Conservation (phyloP, 1,139 yeast species). For the Pichia cactophila region DNA sequence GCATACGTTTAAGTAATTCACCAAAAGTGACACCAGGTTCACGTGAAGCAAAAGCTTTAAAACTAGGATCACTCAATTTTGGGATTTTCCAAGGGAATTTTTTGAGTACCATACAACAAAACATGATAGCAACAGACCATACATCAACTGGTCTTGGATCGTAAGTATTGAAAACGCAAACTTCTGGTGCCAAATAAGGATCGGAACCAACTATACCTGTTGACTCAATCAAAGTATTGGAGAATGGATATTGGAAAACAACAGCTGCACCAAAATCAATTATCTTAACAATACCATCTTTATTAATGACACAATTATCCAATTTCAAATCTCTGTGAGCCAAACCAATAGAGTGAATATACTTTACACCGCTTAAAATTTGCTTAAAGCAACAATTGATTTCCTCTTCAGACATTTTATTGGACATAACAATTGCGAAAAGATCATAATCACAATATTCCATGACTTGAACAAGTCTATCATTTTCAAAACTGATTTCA, state of each 20-base stretch:
- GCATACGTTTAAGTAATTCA: slow-evolving; percentile 28
- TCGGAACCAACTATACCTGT: slow-evolving; percentile 97
- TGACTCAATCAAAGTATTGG: slow-evolving; percentile 66
- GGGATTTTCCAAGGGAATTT: slow-evolving; percentile 98
- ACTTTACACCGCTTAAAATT: slow-evolving; percentile 72
- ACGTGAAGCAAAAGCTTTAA: slow-evolving; percentile 54
- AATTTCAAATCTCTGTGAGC: slow-evolving; percentile 94
- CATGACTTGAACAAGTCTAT: slow-evolving; percentile 89
- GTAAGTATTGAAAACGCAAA: slow-evolving; percentile 62
- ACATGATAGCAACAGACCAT: slow-evolving; percentile 93
- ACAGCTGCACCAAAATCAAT: slow-evolving; percentile 97
- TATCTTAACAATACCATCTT: slow-evolving; percentile 78
- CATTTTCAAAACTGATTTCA: slow-evolving; percentile 83
- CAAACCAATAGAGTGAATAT: slow-evolving; percentile 79
- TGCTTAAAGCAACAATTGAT: slow-evolving; percentile 88
- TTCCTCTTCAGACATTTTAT: slow-evolving; percentile 79
- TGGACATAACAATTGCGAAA: slow-evolving; percentile 97
- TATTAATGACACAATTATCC: slow-evolving; percentile 88
- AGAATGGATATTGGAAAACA: slow-evolving; percentile 88
- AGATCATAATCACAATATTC: slow-evolving; percentile 95
- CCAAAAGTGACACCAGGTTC: slow-evolving; percentile 33
- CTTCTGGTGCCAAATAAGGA: slow-evolving; percentile 97
- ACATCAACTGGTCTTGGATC: slow-evolving; percentile 92
- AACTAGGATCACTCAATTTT: slow-evolving; percentile 76
- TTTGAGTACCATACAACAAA: slow-evolving; percentile 90